phyloP scores from a whole-genome alignment of 2,329 filamentous ascomycete genomes.

The Alternaria ethzedia region DNA sequence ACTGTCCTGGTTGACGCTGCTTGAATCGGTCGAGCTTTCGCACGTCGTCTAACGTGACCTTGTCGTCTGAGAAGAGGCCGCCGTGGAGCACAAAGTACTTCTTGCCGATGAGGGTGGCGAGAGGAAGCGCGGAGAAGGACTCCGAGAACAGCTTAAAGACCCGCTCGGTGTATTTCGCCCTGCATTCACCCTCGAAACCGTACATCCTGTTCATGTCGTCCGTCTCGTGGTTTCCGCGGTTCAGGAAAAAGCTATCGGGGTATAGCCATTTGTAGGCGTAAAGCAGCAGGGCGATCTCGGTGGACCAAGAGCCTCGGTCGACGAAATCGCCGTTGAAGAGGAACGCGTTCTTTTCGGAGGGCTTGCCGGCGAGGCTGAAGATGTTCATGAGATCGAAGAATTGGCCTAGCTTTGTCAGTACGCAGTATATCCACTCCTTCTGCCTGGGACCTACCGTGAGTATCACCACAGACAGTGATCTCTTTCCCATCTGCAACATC shows the following conservation, averaged over 20 bases:
- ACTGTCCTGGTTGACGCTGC: slow-evolving; percentile 90
- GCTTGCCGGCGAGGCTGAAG: slow-evolving; percentile 87
- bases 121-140: slow-evolving; percentile 90
- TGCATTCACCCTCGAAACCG: slow-evolving; percentile 97
- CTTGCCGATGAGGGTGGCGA: slow-evolving; percentile 88
- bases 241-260: slow-evolving; percentile 88
- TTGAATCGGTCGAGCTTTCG: slow-evolving; percentile 88
- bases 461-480: slow-evolving; percentile 96
- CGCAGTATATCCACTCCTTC: not conserved
- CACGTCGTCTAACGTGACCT: slow-evolving; percentile 88
- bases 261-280: slow-evolving; percentile 98
- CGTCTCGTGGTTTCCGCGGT: slow-evolving; percentile 97
- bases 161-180: slow-evolving; percentile 95
- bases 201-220: slow-evolving; percentile 99
- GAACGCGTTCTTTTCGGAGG: slow-evolving; percentile 86
- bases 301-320: slow-evolving; percentile 96
- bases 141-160: slow-evolving; percentile 98
- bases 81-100: slow-evolving; percentile 94
- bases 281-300: slow-evolving; percentile 90
- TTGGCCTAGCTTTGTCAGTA: slow-evolving; percentile 69
- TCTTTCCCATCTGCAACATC: slow-evolving; percentile 77
- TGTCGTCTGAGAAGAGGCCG: slow-evolving; percentile 95
- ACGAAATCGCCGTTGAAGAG: slow-evolving; percentile 99
- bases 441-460: slow-evolving; percentile 71
- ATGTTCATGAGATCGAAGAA: slow-evolving; percentile 98